phyloP scores from a whole-genome alignment of 2,329 filamentous ascomycete species.

The Pseudocercospora macadamiae region DNA sequence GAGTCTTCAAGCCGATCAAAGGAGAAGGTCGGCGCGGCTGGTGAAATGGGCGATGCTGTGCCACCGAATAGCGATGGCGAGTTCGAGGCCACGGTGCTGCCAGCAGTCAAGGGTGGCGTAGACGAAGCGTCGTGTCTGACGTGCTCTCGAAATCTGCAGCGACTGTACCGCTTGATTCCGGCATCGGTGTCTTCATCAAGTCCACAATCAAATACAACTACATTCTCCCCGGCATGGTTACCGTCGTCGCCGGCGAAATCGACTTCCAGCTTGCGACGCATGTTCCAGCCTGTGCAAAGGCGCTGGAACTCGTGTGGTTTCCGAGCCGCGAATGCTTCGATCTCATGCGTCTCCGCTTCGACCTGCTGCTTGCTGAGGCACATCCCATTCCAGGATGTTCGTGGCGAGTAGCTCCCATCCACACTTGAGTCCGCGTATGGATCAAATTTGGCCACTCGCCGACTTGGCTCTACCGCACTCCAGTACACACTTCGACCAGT shows the following conservation, averaged over 20 bases:
- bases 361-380: slow-evolving; percentile 71
- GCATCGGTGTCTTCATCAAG: slow-evolving; percentile 61
- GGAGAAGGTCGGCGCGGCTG: slow-evolving; percentile 34
- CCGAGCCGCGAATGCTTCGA: slow-evolving; percentile 73
- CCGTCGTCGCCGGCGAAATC: slow-evolving; percentile 85
- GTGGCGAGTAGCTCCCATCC: slow-evolving; percentile 77
- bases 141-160: slow-evolving; percentile 49
- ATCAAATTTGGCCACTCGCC: slow-evolving; percentile 71
- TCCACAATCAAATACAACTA: slow-evolving; percentile 75
- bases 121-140: slow-evolving; percentile 15
- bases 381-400: slow-evolving; percentile 75
- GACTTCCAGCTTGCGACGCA: slow-evolving; percentile 80
- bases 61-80: slow-evolving; percentile 57
- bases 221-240: slow-evolving; percentile 72
- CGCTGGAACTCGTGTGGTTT: slow-evolving; percentile 78
- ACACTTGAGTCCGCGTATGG: slow-evolving; percentile 68
- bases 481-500: slow-evolving; percentile 78
- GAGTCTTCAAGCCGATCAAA: slow-evolving; percentile 31
- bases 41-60: slow-evolving; percentile 39
- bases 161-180: slow-evolving; percentile 60
- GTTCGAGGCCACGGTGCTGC: slow-evolving; percentile 30
- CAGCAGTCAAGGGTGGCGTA: slow-evolving; percentile 33
- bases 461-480: slow-evolving; percentile 77
- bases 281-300: slow-evolving; percentile 85
- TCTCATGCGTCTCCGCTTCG: slow-evolving; percentile 75